Conservation (phyloP, 106 monocot species). For the Iris macrosiphon region DNA sequence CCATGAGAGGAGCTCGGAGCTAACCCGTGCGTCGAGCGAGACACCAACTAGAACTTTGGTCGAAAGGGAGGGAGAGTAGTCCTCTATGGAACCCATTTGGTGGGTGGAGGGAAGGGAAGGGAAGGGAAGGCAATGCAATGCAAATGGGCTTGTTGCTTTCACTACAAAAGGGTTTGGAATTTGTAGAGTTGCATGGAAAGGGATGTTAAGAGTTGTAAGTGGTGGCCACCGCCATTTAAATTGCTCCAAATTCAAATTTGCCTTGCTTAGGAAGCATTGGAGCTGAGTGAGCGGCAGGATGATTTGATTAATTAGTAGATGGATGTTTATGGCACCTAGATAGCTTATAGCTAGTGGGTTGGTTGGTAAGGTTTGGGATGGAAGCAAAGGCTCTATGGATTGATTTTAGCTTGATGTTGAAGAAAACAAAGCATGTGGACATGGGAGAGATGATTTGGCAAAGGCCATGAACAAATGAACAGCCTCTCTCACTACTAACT, state of each 20-base stretch:
- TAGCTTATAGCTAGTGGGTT: slow-evolving; percentile 38
- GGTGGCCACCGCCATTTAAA: slow-evolving; percentile 21
- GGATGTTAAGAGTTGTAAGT: slow-evolving; percentile 8
- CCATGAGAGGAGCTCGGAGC: slow-evolving; percentile 47
- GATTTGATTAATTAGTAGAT: slow-evolving; percentile 7
- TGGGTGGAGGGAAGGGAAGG: no score
- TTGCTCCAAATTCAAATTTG: slow-evolving; percentile 10
- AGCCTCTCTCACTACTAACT: no score
- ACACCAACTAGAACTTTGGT: slow-evolving; percentile 43
- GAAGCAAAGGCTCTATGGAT: slow-evolving; percentile 40
- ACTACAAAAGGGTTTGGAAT: slow-evolving; percentile 2
- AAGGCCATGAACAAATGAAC: no score
- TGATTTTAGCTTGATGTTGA: slow-evolving; percentile 30
- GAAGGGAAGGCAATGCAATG: no score
- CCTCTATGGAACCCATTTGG: slow-evolving; percentile 29
- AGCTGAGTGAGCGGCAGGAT: not conserved
- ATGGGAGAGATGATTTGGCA: slow-evolving; percentile 2
- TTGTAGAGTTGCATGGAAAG: slow-evolving; percentile 16
- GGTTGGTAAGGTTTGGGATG: slow-evolving; percentile 49
- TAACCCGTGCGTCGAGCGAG: slow-evolving; percentile 11
- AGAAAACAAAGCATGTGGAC: slow-evolving; percentile 25
- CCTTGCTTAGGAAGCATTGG: slow-evolving; percentile 29
- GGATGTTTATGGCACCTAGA: not conserved
- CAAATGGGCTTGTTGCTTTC: slow-evolving; percentile 1
- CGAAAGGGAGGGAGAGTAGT: not conserved